Base-by-base conservation (phyloP, 2,329 filamentous ascomycete species). In the Calonectria pauciramosa region DNA sequence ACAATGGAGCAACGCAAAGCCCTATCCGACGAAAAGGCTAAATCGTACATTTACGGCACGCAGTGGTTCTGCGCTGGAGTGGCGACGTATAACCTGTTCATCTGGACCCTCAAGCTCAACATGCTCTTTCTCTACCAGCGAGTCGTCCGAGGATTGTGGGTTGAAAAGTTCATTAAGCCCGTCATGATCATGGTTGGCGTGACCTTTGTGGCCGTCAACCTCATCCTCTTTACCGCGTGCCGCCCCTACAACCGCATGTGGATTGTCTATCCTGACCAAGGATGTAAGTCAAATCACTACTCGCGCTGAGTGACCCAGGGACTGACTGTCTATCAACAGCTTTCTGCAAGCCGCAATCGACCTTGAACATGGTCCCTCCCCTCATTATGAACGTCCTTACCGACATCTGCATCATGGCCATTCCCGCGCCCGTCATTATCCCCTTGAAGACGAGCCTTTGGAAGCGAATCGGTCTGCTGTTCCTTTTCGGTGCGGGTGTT, bases 61-160 rank as follows among this genome's bases (percentile, higher is more conserved):
- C 70, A 77, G n/a, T 77, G 75, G 75, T 77, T 77, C 49, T 77
- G 75, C 64, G 73, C 64, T 11, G 75, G 75, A 20, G 73, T 77
- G 20, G 73, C 70, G 2, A 77, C 75, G 13, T 77, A 77, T n/a
- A 69, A 71, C 16, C 51, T 77, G 4, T 77, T 77, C 70, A 77
- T 86, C 47, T 86, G 85, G 85, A 80, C 81, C 1, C 75, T 86
- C 44, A 86, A 86, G 59, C 73, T 86, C 28, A 84, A 85, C 75
- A 85, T 86, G 82, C 73, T 85, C 23, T 85, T 84, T 74, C 82
- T 86, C 49, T 86, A 84, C 68, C 77, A 80, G 59, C 82, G 84
- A 2, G 77, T 86, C 9, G 82, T 85, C 23, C 79, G 76, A 11
- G 82, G 83, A 1, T 76, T 85, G 4, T 83, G 81, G 81, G 82